Conservation (phyloP, 1,284 basidiomycete species). For the Naganishia sp. region DNA sequence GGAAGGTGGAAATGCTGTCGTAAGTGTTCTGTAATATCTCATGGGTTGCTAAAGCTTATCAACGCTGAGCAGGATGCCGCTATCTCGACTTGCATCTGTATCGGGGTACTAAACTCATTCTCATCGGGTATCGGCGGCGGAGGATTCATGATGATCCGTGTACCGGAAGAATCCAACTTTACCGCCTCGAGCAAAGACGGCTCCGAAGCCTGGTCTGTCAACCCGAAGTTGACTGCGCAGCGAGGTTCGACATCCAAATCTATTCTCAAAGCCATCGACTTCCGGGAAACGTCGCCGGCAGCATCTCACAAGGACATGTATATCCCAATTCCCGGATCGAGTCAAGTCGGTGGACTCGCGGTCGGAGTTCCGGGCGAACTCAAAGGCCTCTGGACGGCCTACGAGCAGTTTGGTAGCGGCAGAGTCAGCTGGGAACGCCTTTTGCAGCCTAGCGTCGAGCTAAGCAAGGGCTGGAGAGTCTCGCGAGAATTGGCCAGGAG, state of each 20-base stretch:
- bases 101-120: constrained; percentile 86
- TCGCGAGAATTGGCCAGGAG: constrained; percentile 70
- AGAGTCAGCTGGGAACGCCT: constrained; percentile 72
- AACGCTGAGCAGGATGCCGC: constrained; percentile 64
- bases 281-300: constrained; percentile 80
- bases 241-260: constrained; percentile 49
- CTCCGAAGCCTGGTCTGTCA: constrained; percentile 8
- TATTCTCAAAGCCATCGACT: constrained; percentile 76
- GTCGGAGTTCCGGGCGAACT: constrained; percentile 86
- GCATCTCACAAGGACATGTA: constrained; percentile 76
- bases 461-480: constrained; percentile 76
- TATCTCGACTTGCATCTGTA: constrained; percentile 76
- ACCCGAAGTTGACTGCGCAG: constrained; percentile 42
- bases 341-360: constrained; percentile 73
- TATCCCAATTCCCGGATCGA: constrained; percentile 48
- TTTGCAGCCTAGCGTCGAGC: constrained; percentile 69
- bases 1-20: constrained; percentile 81
- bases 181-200: background rate
- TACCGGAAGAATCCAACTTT: constrained; percentile 60
- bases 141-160: constrained; percentile 84
- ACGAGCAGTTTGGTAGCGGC: constrained; percentile 63
- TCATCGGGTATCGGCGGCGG: constrained; percentile 83
- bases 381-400: constrained; percentile 66
- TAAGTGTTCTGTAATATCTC: constrained; percentile 1
- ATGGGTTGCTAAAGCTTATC: background rate